Conservation (phyloP, 2,329 filamentous ascomycete species). For the Epichloe glyceriae region DNA sequence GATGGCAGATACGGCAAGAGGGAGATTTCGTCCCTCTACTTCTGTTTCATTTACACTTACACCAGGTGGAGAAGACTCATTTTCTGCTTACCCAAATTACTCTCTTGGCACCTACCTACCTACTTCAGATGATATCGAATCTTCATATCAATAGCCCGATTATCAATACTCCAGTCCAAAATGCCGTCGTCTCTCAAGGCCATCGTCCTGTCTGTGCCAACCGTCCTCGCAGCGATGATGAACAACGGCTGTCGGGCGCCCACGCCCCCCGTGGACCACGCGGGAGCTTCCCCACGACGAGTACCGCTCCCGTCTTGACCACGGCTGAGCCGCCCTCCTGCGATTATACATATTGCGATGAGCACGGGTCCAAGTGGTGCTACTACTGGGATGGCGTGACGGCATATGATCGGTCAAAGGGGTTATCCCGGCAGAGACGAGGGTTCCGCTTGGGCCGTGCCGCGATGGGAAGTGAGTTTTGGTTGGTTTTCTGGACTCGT, state of each 20-base stretch:
- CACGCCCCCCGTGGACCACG: not conserved
- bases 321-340: constrained; percentile 13
- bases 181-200: too few relatives aligned
- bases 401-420: constrained; percentile 20
- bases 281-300: not conserved
- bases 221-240: not conserved
- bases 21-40: too few relatives aligned
- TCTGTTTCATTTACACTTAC: too few relatives aligned
- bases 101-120: too few relatives aligned
- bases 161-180: too few relatives aligned
- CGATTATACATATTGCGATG: constrained; percentile 23
- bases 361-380: constrained; percentile 21
- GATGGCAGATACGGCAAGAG: too few relatives aligned
- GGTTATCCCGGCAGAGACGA: constrained; percentile 24
- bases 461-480: not conserved
- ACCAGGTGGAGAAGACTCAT: too few relatives aligned
- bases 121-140: too few relatives aligned
- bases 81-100: too few relatives aligned
- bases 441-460: constrained; percentile 20
- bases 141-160: too few relatives aligned
- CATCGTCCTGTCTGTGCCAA: too few relatives aligned
- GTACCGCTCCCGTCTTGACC: not conserved
- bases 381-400: constrained; percentile 26
- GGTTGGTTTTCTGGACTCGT: too few relatives aligned
- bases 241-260: not conserved